Evolutionary conservation across 2,329 filamentous ascomycete species (phyloP), one percentile per base, ranked within the genome.

Genomic region (Piedraia hortae): DNA sequence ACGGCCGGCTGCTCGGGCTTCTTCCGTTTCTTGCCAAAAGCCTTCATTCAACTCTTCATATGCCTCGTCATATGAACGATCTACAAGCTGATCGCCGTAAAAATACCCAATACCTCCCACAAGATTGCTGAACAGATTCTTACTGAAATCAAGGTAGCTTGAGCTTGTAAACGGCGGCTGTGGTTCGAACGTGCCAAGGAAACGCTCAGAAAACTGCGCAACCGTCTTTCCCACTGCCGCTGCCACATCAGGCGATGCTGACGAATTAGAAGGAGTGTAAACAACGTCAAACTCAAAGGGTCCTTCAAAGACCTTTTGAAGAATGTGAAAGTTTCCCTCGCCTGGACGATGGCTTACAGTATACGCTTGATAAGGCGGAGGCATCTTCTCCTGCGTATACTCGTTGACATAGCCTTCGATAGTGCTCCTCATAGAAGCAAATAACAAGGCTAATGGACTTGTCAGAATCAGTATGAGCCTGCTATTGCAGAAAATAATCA

Each of bases 31-130:
- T 39, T 85, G 69, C 80, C 82, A 91, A 48, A 93, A 93, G 0
- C 74, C 72, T 45, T 93, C 85, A 27, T 77, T 74, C 31, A 88
- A 77, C 48, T 97, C 85, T 6, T 90, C 77, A 34, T 93, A 93
- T 37, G 89, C 82, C 6, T 69, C 53, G n/a, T 77, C 75, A 37
- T 82, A 74, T 1, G 80, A 90, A 16, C 78, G 69, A 41, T 97
- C 85, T 23, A 90, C 73, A 11, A 91, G 50, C 15, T 77, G 70
- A 26, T 85, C 59, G 18, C 85, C 85, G 37, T 88, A 62, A 50
- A 97, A 97, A 48, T 89, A 93, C 5, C 85, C 85, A 34, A 93
- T 75, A 20, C 85, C 85, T 25, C 85, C 85, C 16, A 90, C 57
- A 15, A 97, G 53, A 43, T 93, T 97, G 2, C 82, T 91, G 34